Evolutionary conservation across 2,329 filamentous ascomycete genomes (phyloP), one percentile per base, ranked within the genome.

Genomic region (Colletotrichum tamarilloi): DNA sequence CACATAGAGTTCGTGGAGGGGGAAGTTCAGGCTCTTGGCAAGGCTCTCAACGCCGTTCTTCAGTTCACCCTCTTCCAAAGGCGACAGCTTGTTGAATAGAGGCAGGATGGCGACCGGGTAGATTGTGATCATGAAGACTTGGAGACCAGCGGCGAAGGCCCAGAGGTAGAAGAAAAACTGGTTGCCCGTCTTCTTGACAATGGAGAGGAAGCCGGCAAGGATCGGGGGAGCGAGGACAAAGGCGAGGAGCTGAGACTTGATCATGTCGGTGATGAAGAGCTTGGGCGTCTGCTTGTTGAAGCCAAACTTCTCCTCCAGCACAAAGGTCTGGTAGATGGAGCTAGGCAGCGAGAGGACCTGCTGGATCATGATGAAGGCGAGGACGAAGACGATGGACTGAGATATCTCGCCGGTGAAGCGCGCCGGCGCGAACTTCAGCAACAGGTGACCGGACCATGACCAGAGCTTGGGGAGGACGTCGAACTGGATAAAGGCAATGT

Each of bases 91-190:
- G 89, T 99, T 99, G 90, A 99, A 99, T 78, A 99, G 85, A 3
- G 97, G 97, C 59, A 98, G 89, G 77, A 99, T 98, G 75, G 93
- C 92, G 79, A 98, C 94, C 1, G 97, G 97, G 85, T 98, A 99
- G 81, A 98, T 93, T 58, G 97, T 98, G 79, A 98, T 98, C 85
- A 94, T 95, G 82, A 97, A 96, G 75, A 98, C 89, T 85, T 98
- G 97, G 53, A 99, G 91, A 71, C 90, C 92, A 74, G 97, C 92
- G 77, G 94, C 93, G 80, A 99, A 98, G 73, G 97, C 85, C 95
- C 96, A 99, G 70, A 99, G 91, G 82, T 98, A 99, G 86, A 97
- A 97, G 88, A 98, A 98, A 89, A 99, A 99, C 81, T 92, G 91
- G 81, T 93, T 94, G 76, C 97, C 97, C 14, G 97, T 98, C 85